These are phyloP conservation scores for Epichloe glyceriae DNA, from an alignment of 2,329 filamentous ascomycete genomes.

Conservation along the genomic window DNA sequence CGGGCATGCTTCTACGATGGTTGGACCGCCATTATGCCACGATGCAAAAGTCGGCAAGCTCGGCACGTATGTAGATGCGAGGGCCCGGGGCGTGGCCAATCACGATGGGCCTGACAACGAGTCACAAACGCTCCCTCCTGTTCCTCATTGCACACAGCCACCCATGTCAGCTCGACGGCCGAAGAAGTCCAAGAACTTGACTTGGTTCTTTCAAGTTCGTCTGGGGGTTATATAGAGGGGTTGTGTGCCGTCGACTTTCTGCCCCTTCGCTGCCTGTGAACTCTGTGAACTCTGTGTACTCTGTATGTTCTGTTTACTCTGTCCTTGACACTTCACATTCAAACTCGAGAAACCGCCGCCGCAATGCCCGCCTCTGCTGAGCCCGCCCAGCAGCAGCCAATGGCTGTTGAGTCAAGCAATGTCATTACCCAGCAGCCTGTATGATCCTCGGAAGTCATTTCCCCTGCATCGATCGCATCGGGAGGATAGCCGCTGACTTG, in stretches of 20 bases:
- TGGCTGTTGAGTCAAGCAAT: background rate
- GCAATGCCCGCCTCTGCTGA: background rate
- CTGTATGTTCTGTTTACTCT: background rate
- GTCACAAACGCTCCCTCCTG: too few species aligned
- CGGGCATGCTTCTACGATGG: too few species aligned
- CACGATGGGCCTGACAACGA: too few species aligned
- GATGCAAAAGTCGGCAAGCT: too few species aligned
- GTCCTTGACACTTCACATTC: background rate
- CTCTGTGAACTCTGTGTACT: background rate
- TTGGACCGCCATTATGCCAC: too few species aligned
- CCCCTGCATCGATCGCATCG: background rate
- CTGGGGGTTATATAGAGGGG: background rate
- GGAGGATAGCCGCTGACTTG: background rate
- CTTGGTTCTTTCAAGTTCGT: background rate
- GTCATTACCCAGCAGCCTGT: slow-evolving; percentile 1
- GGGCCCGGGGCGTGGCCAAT: too few species aligned
- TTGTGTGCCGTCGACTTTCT: background rate
- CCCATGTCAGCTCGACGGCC: background rate
- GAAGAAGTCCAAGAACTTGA: background rate
- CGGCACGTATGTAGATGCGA: too few species aligned
- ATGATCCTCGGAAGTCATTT: background rate
- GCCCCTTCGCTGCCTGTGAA: background rate
- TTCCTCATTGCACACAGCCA: background rate
- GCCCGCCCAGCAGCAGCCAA: background rate
- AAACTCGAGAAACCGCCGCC: background rate